Evolutionary conservation across 805 yeast species (phyloP), one percentile per base, ranked within the genome.

Genomic region (Clavispora santaluciae): DNA sequence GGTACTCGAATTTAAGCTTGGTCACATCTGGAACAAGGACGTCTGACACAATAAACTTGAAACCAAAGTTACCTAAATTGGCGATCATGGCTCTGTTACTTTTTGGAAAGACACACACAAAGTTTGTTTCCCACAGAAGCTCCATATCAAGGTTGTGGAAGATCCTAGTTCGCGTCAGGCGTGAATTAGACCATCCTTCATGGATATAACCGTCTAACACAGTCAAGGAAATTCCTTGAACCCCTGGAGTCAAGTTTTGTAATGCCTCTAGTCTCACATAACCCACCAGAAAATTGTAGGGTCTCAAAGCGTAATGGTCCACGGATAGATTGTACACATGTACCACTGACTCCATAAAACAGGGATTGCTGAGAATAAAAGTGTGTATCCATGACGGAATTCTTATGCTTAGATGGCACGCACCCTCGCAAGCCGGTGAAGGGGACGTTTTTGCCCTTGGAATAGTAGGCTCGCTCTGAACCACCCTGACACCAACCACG

Each of bases 341-440:
- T 2, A 50, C 28, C 6, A 44, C 40, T 16, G 49, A 21, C 25
- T 50, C 45, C 25, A 46, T 50, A 33, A 50, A 36, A 50, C 51
- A 50, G n/a, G 41, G 35, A 9, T 35, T 34, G 17, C 25, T 26
- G 33, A 49, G 34, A 21, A 50, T 17, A 20, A 35, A 16, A 15
- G 21, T 28, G 25, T 40, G 39, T 5, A 35, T 33, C 38, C 40
- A 36, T 6, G 26, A 34, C 1, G 55, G 50, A 2, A 46, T 16
- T 12, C 17, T 23, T 10, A 44, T 13, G 0, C 4, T 25, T n/a
- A 36, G 13, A 5, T 36, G 9, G 3, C 15, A 3, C 15, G 38
- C 12, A 1, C 41, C 11, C 17, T 30, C 21, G 11, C 36, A 16
- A 16, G 18, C 15, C 4, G 9, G 6, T 3, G 18, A 12, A 8